These are phyloP conservation scores for Tolypocladium tundrense DNA, from an alignment of 2,329 filamentous ascomycete genomes.

Conservation along the genomic window DNA sequence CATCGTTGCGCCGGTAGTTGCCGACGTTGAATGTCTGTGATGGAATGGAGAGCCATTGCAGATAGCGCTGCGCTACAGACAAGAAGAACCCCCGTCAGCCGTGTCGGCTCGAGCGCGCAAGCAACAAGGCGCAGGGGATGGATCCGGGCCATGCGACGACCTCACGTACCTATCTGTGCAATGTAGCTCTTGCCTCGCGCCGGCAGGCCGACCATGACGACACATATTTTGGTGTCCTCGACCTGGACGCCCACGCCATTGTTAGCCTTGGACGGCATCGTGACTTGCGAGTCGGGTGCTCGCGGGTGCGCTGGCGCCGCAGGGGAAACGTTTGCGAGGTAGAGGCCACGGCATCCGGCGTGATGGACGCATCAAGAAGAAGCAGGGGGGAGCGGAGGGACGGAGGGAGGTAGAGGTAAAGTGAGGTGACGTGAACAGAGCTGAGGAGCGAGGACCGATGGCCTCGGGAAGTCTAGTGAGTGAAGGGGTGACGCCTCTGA, in stretches of 20 bases:
- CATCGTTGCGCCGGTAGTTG: slow-evolving; percentile 82
- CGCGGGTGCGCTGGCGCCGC: slow-evolving; percentile 7
- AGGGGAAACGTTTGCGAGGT: slow-evolving; percentile 4
- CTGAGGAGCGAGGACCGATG: not conserved
- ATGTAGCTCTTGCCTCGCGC: slow-evolving; percentile 96
- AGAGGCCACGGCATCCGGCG: slow-evolving; percentile 3
- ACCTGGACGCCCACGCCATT: slow-evolving; percentile 72
- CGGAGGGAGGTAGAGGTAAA: not conserved
- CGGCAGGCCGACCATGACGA: slow-evolving; percentile 96
- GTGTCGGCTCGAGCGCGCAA: not conserved
- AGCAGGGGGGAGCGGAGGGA: not conserved
- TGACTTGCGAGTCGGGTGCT: slow-evolving; percentile 6
- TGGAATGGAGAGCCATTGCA: slow-evolving; percentile 91
- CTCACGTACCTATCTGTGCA: slow-evolving; percentile 74
- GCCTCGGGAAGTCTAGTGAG: not conserved
- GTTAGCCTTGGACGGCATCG: slow-evolving; percentile 37
- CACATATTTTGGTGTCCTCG: slow-evolving; percentile 93
- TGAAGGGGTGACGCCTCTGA: not conserved
- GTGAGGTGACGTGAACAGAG: not conserved
- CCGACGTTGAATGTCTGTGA: slow-evolving; percentile 96
- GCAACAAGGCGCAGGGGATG: not conserved
- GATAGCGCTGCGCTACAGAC: slow-evolving; percentile 70
- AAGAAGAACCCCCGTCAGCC: not conserved
- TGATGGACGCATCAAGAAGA: not conserved
- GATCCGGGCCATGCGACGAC: not conserved